Evolutionary conservation across 805 yeast genomes (phyloP).

Genomic region (Yarrowia divulgata): DNA sequence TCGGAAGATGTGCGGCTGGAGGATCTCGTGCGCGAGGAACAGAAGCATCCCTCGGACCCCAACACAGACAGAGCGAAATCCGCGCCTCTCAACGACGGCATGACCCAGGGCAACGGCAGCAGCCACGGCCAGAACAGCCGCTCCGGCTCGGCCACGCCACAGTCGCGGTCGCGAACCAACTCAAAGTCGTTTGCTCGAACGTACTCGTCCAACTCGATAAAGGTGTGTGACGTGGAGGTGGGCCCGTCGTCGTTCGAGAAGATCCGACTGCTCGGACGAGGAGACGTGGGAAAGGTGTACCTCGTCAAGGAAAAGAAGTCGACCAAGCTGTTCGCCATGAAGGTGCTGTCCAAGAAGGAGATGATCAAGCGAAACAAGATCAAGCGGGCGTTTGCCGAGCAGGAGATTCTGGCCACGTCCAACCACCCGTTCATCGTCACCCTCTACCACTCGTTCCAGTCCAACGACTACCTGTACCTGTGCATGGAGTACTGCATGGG

Average conservation of each 20-base stretch:
- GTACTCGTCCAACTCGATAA: conserved; percentile 77
- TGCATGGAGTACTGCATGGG: conserved; percentile 99
- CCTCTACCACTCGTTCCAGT: conserved; percentile 93
- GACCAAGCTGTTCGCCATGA: conserved; percentile 86
- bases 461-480: conserved; percentile 85
- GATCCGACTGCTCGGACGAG: conserved; percentile 88
- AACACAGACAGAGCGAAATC: background rate
- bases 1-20: conserved; percentile 34
- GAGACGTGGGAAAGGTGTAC: conserved; percentile 97
- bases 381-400: conserved; percentile 94
- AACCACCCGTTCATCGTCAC: conserved; percentile 98
- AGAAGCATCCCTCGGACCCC: conserved; percentile 16
- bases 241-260: conserved; percentile 88
- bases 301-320: conserved; percentile 83
- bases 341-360: conserved; percentile 85
- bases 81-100: conserved; percentile 6
- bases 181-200: conserved; percentile 62
- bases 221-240: conserved; percentile 78
- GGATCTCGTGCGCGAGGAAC: conserved; percentile 28
- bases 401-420: conserved; percentile 91
- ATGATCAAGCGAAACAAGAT: conserved; percentile 95
- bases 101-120: background rate
- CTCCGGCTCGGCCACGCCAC: conserved; percentile 40
- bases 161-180: conserved; percentile 51
- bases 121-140: conserved; percentile 27